phyloP scores from a whole-genome alignment of 495 filamentous ascomycete genomes.

The Hapsidospora chrysogenum region DNA sequence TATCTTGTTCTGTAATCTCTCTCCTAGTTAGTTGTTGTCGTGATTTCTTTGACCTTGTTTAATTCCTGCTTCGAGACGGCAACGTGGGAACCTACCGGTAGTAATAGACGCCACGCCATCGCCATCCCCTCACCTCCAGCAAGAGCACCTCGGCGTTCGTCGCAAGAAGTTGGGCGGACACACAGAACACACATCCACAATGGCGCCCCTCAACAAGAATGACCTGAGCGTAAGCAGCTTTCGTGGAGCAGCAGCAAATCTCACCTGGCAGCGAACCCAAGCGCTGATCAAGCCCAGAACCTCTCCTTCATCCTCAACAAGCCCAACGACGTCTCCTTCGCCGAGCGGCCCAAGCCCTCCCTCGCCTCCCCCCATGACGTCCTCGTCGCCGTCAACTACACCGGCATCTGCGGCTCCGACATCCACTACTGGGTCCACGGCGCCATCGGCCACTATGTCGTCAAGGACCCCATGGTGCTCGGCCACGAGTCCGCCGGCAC shows the following conservation, averaged over 20 bases:
- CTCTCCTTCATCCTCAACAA: slow-evolving; percentile 75
- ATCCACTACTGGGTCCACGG: slow-evolving; percentile 87
- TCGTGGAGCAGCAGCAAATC: too few relatives aligned
- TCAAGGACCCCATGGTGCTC: slow-evolving; percentile 79
- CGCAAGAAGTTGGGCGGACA: too few relatives aligned
- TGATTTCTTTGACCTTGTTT: too few relatives aligned
- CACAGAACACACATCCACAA: background rate
- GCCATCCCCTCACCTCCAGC: too few relatives aligned
- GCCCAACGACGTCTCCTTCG: slow-evolving; percentile 51
- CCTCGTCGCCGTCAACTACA: slow-evolving; percentile 67
- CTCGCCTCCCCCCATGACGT: slow-evolving; percentile 56
- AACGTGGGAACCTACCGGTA: too few relatives aligned
- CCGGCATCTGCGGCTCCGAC: slow-evolving; percentile 82
- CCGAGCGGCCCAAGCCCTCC: slow-evolving; percentile 57
- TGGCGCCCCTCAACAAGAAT: background rate
- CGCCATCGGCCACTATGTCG: slow-evolving; percentile 63
- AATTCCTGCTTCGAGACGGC: too few relatives aligned
- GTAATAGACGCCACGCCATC: too few relatives aligned
- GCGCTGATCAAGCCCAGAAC: slow-evolving; percentile 36
- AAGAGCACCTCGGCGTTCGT: too few relatives aligned
- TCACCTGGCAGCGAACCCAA: background rate
- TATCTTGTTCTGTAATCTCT: too few relatives aligned
- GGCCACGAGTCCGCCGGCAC: slow-evolving; percentile 81
- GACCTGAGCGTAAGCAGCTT: background rate
- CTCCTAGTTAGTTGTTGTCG: too few relatives aligned